Evolutionary conservation across 345 rosid genomes (phyloP).

Genomic region (Kandelia obovata): DNA sequence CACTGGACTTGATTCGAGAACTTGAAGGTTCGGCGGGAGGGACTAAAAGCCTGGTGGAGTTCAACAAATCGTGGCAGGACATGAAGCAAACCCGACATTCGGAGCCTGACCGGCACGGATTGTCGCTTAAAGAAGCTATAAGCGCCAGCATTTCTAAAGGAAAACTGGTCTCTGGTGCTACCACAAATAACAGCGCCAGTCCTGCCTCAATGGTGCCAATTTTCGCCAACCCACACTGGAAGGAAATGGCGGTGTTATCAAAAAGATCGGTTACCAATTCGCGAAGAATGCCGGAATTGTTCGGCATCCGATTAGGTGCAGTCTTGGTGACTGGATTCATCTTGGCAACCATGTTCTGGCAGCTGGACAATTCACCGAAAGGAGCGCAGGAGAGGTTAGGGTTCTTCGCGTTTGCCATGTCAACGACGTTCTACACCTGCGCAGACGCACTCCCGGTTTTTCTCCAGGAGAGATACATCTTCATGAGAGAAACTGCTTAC

Average conservation of each 20-base stretch:
- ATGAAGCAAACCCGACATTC: constrained; percentile 41
- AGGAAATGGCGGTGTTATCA: constrained; percentile 68
- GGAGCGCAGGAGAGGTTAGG: constrained; percentile 87
- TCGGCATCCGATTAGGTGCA: constrained; percentile 70
- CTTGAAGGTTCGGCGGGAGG: constrained; percentile 90
- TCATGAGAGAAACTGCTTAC: constrained; percentile 94
- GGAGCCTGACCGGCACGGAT: constrained; percentile 36
- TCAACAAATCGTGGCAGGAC: constrained; percentile 71
- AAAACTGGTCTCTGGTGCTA: constrained; percentile 71
- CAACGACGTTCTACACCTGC: constrained; percentile 95
- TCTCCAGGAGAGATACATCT: constrained; percentile 90
- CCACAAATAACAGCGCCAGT: constrained; percentile 23
- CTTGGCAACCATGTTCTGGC: constrained; percentile 86
- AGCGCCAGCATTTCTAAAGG: constrained; percentile 86
- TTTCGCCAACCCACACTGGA: constrained; percentile 84
- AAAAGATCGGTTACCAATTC: constrained; percentile 64
- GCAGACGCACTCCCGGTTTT: constrained; percentile 92
- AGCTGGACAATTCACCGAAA: constrained; percentile 76
- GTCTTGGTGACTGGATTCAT: constrained; percentile 87
- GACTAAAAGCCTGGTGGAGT: constrained; percentile 68
- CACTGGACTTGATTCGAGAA: constrained; percentile 74
- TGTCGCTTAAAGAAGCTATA: constrained; percentile 86
- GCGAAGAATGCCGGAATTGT: constrained; percentile 69
- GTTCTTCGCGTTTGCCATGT: constrained; percentile 94
- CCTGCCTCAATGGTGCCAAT: constrained; percentile 63